Evolutionary conservation across 768 basidiomycete genomes (phyloP), one percentile per base, ranked within the genome.

Genomic region (Mycena filopes): DNA sequence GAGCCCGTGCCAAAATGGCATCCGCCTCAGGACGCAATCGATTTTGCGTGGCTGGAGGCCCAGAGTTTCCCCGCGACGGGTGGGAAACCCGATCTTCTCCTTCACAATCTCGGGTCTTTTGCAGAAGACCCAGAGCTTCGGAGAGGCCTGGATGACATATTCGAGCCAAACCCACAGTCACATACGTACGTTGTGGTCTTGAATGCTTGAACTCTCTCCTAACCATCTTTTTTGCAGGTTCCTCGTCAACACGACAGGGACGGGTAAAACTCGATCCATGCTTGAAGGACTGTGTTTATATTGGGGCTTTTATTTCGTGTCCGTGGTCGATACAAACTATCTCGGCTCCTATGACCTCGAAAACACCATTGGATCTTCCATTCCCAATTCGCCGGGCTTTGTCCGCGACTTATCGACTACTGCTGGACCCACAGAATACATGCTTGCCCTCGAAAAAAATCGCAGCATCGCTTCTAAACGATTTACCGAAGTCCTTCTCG

Each of bases 211-310:
- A 29, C 4, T 28, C 23, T 46, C 7, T 23, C 28, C 7, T 23
- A 13, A n/a, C 11, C 9, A 23, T 13, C 6, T 16, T 26, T 28
- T 28, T 28, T 28, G 4, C 16, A 64, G 63, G 20, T 58, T 64
- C 41, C n/a, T 64, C 8, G 63, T 64, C 5, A 64, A 64, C 45
- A 31, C 55, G 23, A 57, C 55, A n/a, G 63, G 63, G 18, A 43
- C 63, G 29, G 55, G 63, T 11, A 64, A 64, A 36, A 58, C 63
- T 10, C 57, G 47, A 31, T 49, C 57, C 7, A 33, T 64, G 18
- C 47, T 58, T 16, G 63, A 58, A 45, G 63, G 55, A 10, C 31
- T 58, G 11, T 65, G 63, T 49, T 20, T 50, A 10, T 46, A 58
- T 38, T 65, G 63, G 63, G 56, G 56, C 9, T 28, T 65, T 16